Evolutionary conservation across 169 alveolate species (phyloP), one percentile per base, ranked within the genome.

Genomic region (Eimeria necatrix): DNA sequence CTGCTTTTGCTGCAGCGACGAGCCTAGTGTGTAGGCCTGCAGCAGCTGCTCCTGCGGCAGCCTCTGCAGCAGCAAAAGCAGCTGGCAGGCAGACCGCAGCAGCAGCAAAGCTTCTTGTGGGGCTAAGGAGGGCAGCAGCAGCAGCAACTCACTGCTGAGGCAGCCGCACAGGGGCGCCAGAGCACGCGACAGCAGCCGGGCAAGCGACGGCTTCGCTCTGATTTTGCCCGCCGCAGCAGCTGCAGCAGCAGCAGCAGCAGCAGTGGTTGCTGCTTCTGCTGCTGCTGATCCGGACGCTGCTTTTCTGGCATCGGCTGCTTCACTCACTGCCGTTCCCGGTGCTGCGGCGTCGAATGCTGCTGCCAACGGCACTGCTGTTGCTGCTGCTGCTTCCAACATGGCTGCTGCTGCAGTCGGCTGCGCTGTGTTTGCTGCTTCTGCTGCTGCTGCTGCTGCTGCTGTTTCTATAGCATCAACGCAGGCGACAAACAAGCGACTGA

Each of bases 401-500:
- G 61, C 24, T 8, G 59, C 59, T 76, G 61, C 61, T 14, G 49
- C 7, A 73, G 49, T 41, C 18, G 84, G 48, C 9, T 46, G 59
- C 10, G 61, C 61, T 76, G 64, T 9, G 9, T 18, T 46, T 76
- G 59, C 61, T 76, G 87, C 32, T 46, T 1, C 12, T 76, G 61
- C 87, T 76, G 87, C 64, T 48, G 87, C 87, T 3, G 87, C 61
- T 76, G 87, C 61, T 76, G 61, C 87, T 76, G 87, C 87, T 68
- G 78, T 24, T n/a, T n/a, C n/a, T 41, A 76, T 20, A 8, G 64
- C 87, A 32, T 76, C 87, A 5, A 76, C 87, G 56, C 61, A 76
- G 0, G 87, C 87, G 6, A 26, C 87, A 76, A 76, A 76, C 64
- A 76, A 60, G 24, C 59, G 59, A 16, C 87, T 41, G 18, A 76